These are phyloP conservation scores for Ophiostoma sp. DNA, from an alignment of 2,329 filamentous ascomycete genomes.

Conservation along the genomic window DNA sequence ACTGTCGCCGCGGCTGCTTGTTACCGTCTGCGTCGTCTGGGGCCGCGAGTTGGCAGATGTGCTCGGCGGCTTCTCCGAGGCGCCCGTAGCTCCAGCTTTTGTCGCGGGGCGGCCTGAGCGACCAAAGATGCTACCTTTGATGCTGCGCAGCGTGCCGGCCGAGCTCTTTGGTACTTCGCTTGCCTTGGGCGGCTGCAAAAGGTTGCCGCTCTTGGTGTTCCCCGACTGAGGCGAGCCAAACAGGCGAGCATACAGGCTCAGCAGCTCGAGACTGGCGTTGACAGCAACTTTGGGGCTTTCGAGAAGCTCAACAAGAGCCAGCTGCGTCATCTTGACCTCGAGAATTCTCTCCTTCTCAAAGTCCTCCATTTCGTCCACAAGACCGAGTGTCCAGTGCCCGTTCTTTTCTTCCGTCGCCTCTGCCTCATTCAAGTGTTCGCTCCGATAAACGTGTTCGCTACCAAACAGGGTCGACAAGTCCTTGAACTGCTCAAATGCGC, in stretches of 20 bases:
- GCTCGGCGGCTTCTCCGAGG: slow-evolving; percentile 32
- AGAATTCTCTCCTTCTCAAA: slow-evolving; percentile 80
- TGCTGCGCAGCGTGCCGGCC: slow-evolving; percentile 62
- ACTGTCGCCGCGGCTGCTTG: slow-evolving; percentile 31
- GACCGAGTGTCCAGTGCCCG: slow-evolving; percentile 36
- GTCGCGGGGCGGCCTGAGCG: slow-evolving; percentile 41
- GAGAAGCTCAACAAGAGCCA: slow-evolving; percentile 73
- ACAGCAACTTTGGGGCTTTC: slow-evolving; percentile 82
- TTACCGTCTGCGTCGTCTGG: slow-evolving; percentile 42
- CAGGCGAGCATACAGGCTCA: slow-evolving; percentile 73
- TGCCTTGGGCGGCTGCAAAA: slow-evolving; percentile 34
- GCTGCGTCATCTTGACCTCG: slow-evolving; percentile 94
- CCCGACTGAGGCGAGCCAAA: slow-evolving; percentile 60
- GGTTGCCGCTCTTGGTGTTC: slow-evolving; percentile 31
- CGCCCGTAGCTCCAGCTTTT: slow-evolving; percentile 29
- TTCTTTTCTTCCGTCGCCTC: slow-evolving; percentile 37
- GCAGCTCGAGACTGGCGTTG: slow-evolving; percentile 78
- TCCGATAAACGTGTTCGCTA: slow-evolving; percentile 53
- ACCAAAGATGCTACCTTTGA: slow-evolving; percentile 75
- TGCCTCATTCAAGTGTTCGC: slow-evolving; percentile 60
- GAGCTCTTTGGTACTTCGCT: slow-evolving; percentile 58
- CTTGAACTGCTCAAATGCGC: slow-evolving; percentile 84
- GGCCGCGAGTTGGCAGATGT: slow-evolving; percentile 33
- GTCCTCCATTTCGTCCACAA: slow-evolving; percentile 75
- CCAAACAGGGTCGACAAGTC: slow-evolving; percentile 66